phyloP scores from a whole-genome alignment of 306 rosid genomes.

The Quercus aquifolioides region DNA sequence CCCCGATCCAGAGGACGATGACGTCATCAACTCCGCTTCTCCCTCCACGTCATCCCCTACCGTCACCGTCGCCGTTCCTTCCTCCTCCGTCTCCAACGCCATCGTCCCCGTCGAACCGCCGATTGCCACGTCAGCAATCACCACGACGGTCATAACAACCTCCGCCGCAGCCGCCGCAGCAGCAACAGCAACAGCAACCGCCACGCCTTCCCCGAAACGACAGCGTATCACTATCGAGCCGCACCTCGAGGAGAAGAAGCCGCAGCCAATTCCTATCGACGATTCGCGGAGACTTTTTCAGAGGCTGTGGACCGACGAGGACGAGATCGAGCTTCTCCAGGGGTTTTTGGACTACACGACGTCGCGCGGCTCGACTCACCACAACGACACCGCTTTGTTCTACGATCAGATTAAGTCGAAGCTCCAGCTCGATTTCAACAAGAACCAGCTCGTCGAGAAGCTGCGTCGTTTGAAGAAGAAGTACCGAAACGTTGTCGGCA shows the following conservation, averaged over 20 bases:
- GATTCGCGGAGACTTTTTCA: conserved; percentile 52
- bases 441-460: conserved; percentile 66
- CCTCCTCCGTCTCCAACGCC: conserved; percentile 28
- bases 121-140: not conserved
- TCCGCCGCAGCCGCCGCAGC: conserved; percentile 20
- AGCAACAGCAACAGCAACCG: not conserved
- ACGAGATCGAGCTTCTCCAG: conserved; percentile 71
- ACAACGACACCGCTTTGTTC: conserved; percentile 43
- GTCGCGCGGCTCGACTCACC: conserved; percentile 37
- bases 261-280: conserved; percentile 20
- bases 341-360: conserved; percentile 57
- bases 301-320: conserved; percentile 72
- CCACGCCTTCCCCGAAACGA: conserved; percentile 26
- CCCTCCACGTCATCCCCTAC: conserved; percentile 40
- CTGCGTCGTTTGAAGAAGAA: conserved; percentile 75
- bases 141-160: conserved; percentile 20
- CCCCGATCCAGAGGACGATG: conserved; percentile 25
- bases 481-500: conserved; percentile 43
- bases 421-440: conserved; percentile 61
- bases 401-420: conserved; percentile 52
- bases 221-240: conserved; percentile 29
- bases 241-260: conserved; percentile 43
- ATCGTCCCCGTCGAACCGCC: conserved; percentile 14
- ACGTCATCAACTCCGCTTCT: conserved; percentile 32
- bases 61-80: conserved; percentile 42